Evolutionary conservation across 441 rosid species (phyloP).

Genomic region (Capsella rubella): DNA sequence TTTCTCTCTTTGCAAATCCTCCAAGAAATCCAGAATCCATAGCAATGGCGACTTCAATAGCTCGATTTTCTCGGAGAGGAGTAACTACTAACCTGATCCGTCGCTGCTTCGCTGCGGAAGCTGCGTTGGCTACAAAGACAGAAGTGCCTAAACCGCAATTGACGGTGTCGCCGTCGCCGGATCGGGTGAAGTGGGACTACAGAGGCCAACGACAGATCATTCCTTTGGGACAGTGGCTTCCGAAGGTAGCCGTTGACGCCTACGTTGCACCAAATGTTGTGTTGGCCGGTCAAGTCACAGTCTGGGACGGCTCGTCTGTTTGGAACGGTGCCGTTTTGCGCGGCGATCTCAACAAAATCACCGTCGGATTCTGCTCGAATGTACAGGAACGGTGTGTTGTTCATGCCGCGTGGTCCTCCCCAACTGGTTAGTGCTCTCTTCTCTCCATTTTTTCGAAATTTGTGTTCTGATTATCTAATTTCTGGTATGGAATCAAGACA

Average conservation of each 20-base stretch:
- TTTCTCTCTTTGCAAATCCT: conserved; percentile 13
- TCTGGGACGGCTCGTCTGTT: conserved; percentile 87
- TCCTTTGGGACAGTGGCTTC: conserved; percentile 96
- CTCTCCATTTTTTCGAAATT: not conserved
- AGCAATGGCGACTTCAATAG: conserved; percentile 70
- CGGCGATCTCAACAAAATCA: conserved; percentile 96
- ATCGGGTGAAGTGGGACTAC: conserved; percentile 96
- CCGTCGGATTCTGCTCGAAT: conserved; percentile 88
- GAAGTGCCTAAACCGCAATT: conserved; percentile 53
- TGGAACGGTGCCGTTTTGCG: conserved; percentile 94
- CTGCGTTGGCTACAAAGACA: conserved; percentile 44
- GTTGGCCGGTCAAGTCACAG: conserved; percentile 90
- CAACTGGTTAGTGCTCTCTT: conserved; percentile 66
- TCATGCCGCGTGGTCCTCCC: conserved; percentile 98
- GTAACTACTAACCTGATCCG: conserved; percentile 39
- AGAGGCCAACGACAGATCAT: conserved; percentile 95
- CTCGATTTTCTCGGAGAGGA: conserved; percentile 62
- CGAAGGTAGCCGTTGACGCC: conserved; percentile 91
- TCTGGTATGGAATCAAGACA: conserved; percentile 7
- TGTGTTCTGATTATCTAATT: conserved; percentile 9
- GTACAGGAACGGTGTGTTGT: conserved; percentile 93
- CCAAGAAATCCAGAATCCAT: conserved; percentile 23
- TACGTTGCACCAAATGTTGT: conserved; percentile 96
- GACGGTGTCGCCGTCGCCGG: conserved; percentile 65
- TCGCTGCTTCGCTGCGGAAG: conserved; percentile 45